Conservation (phyloP, 2,329 filamentous ascomycete genomes). For the Zasmidium angulare region DNA sequence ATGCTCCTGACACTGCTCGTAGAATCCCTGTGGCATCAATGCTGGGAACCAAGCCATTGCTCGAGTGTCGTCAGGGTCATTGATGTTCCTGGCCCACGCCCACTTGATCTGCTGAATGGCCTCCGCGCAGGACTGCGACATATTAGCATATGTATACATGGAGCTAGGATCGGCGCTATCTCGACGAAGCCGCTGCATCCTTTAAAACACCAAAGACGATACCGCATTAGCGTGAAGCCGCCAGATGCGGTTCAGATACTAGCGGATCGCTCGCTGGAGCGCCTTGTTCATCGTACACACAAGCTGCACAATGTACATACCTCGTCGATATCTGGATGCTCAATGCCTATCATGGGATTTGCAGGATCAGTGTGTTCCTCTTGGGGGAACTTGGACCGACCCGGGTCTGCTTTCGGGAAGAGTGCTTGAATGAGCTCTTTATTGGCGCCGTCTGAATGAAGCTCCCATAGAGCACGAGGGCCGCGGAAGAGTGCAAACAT, state of each 20-base stretch:
- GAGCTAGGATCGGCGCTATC: background rate
- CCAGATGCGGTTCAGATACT: background rate
- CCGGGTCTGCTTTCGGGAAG: conserved; percentile 8
- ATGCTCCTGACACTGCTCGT: conserved; percentile 19
- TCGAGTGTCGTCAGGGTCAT: conserved; percentile 16
- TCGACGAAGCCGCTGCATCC: background rate
- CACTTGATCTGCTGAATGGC: conserved; percentile 10
- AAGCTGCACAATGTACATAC: background rate
- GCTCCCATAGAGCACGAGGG: conserved; percentile 22
- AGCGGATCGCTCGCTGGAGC: conserved; percentile 5
- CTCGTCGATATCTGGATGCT: conserved; percentile 5
- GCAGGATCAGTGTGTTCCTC: background rate
- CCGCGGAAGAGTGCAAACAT: conserved; percentile 28
- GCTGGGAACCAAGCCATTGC: conserved; percentile 27
- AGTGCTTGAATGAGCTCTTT: conserved; percentile 19
- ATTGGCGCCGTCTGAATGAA: conserved; percentile 10
- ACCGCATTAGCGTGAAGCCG: background rate
- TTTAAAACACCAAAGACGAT: background rate
- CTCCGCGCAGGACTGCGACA: conserved; percentile 7
- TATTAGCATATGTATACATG: conserved; percentile 4
- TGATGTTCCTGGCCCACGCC: conserved; percentile 8
- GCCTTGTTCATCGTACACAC: background rate
- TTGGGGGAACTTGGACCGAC: background rate
- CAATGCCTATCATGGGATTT: background rate
- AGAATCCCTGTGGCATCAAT: conserved; percentile 25